Percentiles rank a stretch among this genome's conserved stretches.
phyloP scores from a whole-genome alignment of 2,329 filamentous ascomycete species.

The Dothiorella sarmentorum region DNA sequence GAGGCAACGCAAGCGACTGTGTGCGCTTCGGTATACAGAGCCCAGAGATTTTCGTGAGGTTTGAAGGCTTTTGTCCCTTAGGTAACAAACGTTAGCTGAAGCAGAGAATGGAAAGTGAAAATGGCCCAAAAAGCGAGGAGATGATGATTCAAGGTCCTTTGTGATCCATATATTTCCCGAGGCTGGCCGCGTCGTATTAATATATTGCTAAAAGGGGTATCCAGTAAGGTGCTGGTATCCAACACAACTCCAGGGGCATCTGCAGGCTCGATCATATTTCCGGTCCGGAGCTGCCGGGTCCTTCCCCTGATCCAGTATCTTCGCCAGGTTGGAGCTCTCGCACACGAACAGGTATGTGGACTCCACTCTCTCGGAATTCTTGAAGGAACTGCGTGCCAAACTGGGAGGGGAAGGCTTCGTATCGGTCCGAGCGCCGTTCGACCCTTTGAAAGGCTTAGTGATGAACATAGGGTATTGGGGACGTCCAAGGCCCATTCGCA shows the following conservation, averaged over 20 bases:
- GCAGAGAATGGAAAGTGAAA: background rate
- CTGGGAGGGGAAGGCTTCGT: slow-evolving; percentile 5
- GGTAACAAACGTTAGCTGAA: background rate
- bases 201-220: background rate
- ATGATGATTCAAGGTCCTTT: background rate
- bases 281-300: background rate
- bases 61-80: background rate
- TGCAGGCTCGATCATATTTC: background rate
- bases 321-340: background rate
- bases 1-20: background rate
- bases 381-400: background rate
- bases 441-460: background rate
- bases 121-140: background rate
- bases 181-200: background rate
- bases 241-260: background rate
- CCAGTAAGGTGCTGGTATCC: background rate
- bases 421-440: slow-evolving; percentile 5
- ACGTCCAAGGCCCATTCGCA: background rate
- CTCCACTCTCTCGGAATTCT: background rate
- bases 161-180: background rate
- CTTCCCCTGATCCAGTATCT: background rate
- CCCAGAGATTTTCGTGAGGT: slow-evolving; percentile 3
- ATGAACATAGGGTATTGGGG: background rate
- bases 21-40: slow-evolving; percentile 1
- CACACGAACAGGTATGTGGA: background rate